Conservation (phyloP, 768 basidiomycete species). For the Lepiota venenata region DNA sequence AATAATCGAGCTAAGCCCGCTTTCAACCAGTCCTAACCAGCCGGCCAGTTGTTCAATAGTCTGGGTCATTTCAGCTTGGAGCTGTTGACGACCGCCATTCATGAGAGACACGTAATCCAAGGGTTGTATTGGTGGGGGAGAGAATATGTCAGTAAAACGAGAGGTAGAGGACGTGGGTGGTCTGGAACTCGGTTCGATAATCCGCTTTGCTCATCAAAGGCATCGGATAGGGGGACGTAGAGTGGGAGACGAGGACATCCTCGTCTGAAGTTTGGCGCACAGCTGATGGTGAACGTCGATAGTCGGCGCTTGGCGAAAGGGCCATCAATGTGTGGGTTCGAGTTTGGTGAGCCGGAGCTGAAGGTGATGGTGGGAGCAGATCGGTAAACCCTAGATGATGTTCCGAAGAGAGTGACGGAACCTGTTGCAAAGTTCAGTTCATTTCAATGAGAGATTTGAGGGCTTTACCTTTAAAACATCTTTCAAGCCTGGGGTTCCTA, state of each 20-base stretch:
- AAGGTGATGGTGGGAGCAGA: constrained; percentile 73
- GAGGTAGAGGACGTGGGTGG: background rate
- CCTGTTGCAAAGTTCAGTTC: constrained; percentile 30
- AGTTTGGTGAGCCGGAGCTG: constrained; percentile 23
- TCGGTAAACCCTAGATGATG: constrained; percentile 68
- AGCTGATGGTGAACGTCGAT: constrained; percentile 3
- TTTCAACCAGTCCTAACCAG: constrained; percentile 76
- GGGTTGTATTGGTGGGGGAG: constrained; percentile 28
- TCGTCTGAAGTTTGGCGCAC: constrained; percentile 3
- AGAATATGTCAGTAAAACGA: constrained; percentile 22
- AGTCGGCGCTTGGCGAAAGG: background rate
- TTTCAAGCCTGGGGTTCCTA: constrained; percentile 58
- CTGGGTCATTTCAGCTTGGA: constrained; percentile 65
- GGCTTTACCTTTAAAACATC: constrained; percentile 65
- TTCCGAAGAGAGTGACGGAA: constrained; percentile 65
- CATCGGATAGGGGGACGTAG: background rate
- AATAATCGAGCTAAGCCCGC: constrained; percentile 65
- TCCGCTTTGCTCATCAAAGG: background rate
- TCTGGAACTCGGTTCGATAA: constrained; percentile 1
- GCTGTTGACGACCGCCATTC: constrained; percentile 37
- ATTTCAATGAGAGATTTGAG: background rate
- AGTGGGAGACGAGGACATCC: background rate
- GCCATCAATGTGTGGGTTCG: background rate
- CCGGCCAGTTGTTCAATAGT: constrained; percentile 73
- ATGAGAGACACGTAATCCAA: constrained; percentile 66